phyloP scores from a whole-genome alignment of 805 yeast species.

The Saccharomycopsis sp. region DNA sequence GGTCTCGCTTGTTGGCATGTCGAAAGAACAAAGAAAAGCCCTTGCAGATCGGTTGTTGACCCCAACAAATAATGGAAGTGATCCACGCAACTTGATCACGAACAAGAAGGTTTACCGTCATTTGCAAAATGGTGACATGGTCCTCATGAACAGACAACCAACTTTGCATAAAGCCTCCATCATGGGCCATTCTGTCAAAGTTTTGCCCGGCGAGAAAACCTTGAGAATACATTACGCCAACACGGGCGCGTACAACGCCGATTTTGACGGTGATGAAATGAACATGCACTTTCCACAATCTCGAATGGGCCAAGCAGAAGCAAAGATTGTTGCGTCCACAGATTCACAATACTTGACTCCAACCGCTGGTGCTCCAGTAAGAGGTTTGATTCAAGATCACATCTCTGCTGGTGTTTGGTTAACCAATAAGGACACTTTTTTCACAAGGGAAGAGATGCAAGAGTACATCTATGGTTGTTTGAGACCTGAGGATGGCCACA shows the following conservation, averaged over 20 bases:
- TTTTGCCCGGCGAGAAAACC: constrained; percentile 95
- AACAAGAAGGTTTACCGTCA: constrained; percentile 94
- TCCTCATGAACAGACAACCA: constrained; percentile 98
- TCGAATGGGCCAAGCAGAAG: constrained; percentile 95
- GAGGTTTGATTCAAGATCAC: constrained; percentile 99
- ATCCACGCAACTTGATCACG: constrained; percentile 47
- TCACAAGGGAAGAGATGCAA: constrained; percentile 86
- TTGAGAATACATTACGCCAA: constrained; percentile 95
- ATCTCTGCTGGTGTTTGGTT: constrained; percentile 99
- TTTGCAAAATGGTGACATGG: constrained; percentile 89
- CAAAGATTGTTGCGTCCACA: constrained; percentile 88
- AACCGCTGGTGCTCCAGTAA: constrained; percentile 94
- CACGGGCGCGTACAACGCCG: constrained; percentile 98
- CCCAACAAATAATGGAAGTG: constrained; percentile 43
- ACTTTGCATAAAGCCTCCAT: constrained; percentile 98
- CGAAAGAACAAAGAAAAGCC: constrained; percentile 88
- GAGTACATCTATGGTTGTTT: constrained; percentile 89
- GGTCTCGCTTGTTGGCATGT: constrained; percentile 79
- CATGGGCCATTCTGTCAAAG: constrained; percentile 99
- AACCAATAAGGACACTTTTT: constrained; percentile 85
- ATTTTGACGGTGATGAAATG: constrained; percentile 99
- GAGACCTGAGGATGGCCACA: constrained; percentile 96
- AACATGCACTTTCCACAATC: constrained; percentile 99
- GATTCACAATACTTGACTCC: constrained; percentile 97
- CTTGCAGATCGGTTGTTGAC: constrained; percentile 90